Percentiles rank a stretch among this genome's conserved stretches.
These are phyloP conservation scores for Starmerella gropengiesseri DNA, from an alignment of 805 yeast genomes.

Conservation along the genomic window DNA sequence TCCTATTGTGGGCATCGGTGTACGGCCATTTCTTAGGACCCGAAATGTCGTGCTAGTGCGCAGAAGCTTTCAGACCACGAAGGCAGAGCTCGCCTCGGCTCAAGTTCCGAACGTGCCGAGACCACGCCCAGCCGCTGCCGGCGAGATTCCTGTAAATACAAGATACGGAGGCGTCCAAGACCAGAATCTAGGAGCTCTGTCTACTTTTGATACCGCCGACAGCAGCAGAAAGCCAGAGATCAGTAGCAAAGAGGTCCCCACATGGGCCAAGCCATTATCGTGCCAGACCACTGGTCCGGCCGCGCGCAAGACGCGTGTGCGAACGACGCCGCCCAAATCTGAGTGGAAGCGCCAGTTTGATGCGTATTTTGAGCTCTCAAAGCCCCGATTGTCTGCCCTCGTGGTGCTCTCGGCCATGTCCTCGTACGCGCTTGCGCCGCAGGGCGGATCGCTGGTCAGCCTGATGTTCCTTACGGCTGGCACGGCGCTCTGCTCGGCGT, in stretches of 20 bases:
- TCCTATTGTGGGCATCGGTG: conserved; percentile 4
- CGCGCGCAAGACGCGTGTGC: not conserved
- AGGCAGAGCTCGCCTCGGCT: too few species aligned
- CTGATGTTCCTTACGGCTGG: conserved; percentile 69
- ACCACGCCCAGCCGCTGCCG: too few species aligned
- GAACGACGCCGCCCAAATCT: conserved; percentile 2
- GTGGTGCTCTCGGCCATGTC: conserved; percentile 89
- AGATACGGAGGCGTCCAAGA: too few species aligned
- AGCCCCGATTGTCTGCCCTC: conserved; percentile 76
- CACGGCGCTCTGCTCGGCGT: conserved; percentile 76
- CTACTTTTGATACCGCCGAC: not conserved
- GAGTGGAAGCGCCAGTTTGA: conserved; percentile 7
- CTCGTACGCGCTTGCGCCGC: conserved; percentile 85
- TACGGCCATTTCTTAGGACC: too few species aligned
- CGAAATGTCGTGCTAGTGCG: too few species aligned
- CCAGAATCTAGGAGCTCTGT: too few species aligned
- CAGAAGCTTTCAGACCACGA: too few species aligned
- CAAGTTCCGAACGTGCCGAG: too few species aligned
- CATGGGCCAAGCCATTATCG: conserved; percentile 21
- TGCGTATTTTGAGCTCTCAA: conserved; percentile 63
- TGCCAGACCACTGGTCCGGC: conserved; percentile 17
- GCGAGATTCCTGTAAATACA: too few species aligned
- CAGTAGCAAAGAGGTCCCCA: conserved; percentile 8
- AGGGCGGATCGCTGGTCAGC: conserved; percentile 59
- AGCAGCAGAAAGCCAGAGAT: not conserved